These are phyloP conservation scores for Fusarium sp. DNA, from an alignment of 2,329 filamentous ascomycete species.

Conservation along the genomic window DNA sequence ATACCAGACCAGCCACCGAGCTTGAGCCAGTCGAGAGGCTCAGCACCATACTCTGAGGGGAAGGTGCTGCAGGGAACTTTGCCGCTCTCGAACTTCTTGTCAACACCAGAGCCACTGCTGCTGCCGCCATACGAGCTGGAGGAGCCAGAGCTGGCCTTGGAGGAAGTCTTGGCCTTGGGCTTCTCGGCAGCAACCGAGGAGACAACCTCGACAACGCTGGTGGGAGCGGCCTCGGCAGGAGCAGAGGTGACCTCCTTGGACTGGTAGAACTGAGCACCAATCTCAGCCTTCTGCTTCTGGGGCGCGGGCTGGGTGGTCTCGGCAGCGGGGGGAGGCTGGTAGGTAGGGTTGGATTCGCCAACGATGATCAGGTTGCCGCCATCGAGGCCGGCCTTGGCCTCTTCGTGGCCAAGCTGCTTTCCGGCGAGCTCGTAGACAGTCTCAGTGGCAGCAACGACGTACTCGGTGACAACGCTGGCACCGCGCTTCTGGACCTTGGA, in stretches of 20 bases:
- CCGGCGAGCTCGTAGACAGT: slow-evolving; percentile 80
- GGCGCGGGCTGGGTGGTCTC: slow-evolving; percentile 49
- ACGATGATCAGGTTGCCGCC: slow-evolving; percentile 77
- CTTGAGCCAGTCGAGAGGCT: slow-evolving; percentile 75
- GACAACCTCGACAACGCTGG: slow-evolving; percentile 41
- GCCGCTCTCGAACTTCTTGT: slow-evolving; percentile 80
- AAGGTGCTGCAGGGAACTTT: slow-evolving; percentile 77
- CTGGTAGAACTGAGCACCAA: slow-evolving; percentile 65
- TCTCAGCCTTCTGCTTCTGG: slow-evolving; percentile 47
- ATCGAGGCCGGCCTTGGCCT: slow-evolving; percentile 78
- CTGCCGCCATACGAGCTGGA: slow-evolving; percentile 28
- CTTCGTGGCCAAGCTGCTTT: slow-evolving; percentile 66
- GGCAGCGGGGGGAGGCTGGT: slow-evolving; percentile 57
- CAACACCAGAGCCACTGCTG: slow-evolving; percentile 63
- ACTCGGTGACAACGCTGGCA: slow-evolving; percentile 60
- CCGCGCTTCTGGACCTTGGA: slow-evolving; percentile 61
- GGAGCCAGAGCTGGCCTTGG: slow-evolving; percentile 41
- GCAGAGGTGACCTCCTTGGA: slow-evolving; percentile 44
- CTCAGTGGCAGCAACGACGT: slow-evolving; percentile 70
- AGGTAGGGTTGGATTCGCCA: slow-evolving; percentile 67
- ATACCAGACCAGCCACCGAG: slow-evolving; percentile 84
- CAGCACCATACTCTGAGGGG: slow-evolving; percentile 83
- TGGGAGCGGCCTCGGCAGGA: slow-evolving; percentile 49
- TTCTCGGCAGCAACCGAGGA: slow-evolving; percentile 32
- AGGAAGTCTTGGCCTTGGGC: slow-evolving; percentile 29